Evolutionary conservation across 1,284 basidiomycete species (phyloP).

Genomic region (Leucoagaricus sp.): DNA sequence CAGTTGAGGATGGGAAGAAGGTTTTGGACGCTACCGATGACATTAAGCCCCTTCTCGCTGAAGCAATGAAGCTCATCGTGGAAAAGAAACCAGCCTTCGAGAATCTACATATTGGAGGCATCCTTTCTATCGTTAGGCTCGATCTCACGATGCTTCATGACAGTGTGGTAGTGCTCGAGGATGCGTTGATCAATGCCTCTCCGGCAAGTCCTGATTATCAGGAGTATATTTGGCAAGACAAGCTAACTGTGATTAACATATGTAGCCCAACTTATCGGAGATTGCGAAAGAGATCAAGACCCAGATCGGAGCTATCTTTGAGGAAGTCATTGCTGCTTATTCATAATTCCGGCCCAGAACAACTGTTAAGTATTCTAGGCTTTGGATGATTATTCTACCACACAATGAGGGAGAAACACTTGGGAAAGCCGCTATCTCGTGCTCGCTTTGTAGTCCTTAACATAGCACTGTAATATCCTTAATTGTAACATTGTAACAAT

Average conservation of each 20-base stretch:
- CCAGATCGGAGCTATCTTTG: not conserved
- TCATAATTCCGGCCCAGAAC: too few species aligned
- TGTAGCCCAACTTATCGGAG: not conserved
- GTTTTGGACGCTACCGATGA: not conserved
- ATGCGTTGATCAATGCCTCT: not conserved
- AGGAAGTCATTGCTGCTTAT: not conserved
- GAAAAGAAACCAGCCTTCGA: not conserved
- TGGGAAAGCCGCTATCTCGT: too few species aligned
- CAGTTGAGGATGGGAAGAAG: not conserved
- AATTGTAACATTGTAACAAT: too few species aligned
- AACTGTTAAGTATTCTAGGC: too few species aligned
- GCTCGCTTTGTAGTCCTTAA: too few species aligned
- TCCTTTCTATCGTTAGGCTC: not conserved
- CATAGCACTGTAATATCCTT: too few species aligned
- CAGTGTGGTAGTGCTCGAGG: not conserved
- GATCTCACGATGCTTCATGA: not conserved
- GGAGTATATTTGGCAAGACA: not conserved
- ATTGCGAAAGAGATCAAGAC: not conserved
- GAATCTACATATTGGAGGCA: not conserved
- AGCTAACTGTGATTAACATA: not conserved
- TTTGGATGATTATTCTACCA: too few species aligned
- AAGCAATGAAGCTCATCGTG: not conserved
- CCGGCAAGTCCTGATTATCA: not conserved
- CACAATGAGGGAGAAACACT: too few species aligned
- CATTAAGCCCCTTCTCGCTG: not conserved